Base-by-base conservation (phyloP, 1,139 yeast genomes). In the Saccharomyces pastorianus region DNA sequence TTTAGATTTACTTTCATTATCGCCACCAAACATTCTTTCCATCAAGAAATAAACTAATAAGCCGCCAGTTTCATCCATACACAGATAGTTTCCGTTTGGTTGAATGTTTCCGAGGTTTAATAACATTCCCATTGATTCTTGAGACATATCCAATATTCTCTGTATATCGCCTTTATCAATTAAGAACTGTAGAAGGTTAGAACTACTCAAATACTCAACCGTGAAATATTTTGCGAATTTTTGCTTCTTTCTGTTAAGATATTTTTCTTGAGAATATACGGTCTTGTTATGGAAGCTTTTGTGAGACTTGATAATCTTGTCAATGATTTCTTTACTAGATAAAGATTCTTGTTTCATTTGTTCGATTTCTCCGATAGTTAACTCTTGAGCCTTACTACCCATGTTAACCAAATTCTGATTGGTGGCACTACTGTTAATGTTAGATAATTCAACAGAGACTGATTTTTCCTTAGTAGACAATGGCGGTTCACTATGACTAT, bases 51-150 rank as follows among this genome's bases (percentile, higher is more conserved):
- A 88, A 3, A 88, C 81, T 1, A 93, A 70, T 20, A 91, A 76
- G 2, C 98, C 97, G 31, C 96, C 90, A 28, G 96, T 85, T 64
- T 93, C 99, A 67, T 93, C 99, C 53, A 89, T 78, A 5, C 93
- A 85, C 34, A 93, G 74, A 65, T 93, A 95, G 55, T 79, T 83
- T 0, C 99, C 98, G 9, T 96, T 96, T 0, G 96, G 91, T 62
- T 84, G 81, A 26, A 93, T 80, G 66, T 93, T 90, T 1, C 85
- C 96, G 61, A 85, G 76, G 57, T 84, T 84, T 72, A 93, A 72
- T 62, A 89, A 72, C 69, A 86, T 73, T 0, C 95, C 96, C 48
- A 93, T 69, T 1, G 91, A 76, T 70, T 93, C 99, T 58, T 84
- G 84, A 60, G 95, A 87, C 76, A 93, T 74, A 63, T 88, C 95